Conservation (phyloP, 495 filamentous ascomycete species). For the Hamigera avellanea region DNA sequence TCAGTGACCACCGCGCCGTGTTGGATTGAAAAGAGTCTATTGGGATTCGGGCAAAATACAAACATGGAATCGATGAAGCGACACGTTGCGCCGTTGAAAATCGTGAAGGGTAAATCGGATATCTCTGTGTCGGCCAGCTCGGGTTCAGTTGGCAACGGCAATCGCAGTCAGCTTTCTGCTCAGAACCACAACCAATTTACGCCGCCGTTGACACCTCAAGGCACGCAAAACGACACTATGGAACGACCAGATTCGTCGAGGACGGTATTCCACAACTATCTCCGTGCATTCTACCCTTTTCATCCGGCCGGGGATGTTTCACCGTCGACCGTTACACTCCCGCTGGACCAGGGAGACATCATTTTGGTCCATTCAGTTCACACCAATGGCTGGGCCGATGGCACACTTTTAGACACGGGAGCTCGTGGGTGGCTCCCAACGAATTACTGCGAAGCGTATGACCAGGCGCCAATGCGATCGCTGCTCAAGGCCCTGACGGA, state of each 20-base stretch:
- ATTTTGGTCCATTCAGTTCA: constrained; percentile 95
- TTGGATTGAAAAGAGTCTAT: neutral
- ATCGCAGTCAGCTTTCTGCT: constrained; percentile 12
- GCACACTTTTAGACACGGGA: constrained; percentile 81
- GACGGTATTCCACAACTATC: constrained; percentile 81
- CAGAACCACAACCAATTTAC: constrained; percentile 44
- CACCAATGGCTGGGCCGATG: constrained; percentile 98
- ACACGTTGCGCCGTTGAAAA: constrained; percentile 62
- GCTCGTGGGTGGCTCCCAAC: constrained; percentile 94
- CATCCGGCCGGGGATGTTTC: constrained; percentile 64
- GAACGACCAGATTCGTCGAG: constrained; percentile 34
- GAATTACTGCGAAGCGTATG: constrained; percentile 95
- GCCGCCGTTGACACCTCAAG: constrained; percentile 61
- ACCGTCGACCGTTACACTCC: constrained; percentile 70
- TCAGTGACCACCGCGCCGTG: neutral
- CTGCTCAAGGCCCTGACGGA: constrained; percentile 78
- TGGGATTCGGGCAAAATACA: neutral
- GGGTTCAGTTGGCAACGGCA: constrained; percentile 8
- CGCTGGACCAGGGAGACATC: constrained; percentile 80
- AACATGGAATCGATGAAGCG: constrained; percentile 28
- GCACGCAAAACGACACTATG: constrained; percentile 42
- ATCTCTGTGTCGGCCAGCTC: constrained; percentile 29
- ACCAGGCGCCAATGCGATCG: constrained; percentile 71
- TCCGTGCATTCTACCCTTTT: constrained; percentile 93
- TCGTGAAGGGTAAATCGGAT: constrained; percentile 50